Percentiles rank a stretch among this genome's conserved stretches.
Conservation (phyloP, 805 yeast species). For the Maudiozyma serrabonitensis region DNA sequence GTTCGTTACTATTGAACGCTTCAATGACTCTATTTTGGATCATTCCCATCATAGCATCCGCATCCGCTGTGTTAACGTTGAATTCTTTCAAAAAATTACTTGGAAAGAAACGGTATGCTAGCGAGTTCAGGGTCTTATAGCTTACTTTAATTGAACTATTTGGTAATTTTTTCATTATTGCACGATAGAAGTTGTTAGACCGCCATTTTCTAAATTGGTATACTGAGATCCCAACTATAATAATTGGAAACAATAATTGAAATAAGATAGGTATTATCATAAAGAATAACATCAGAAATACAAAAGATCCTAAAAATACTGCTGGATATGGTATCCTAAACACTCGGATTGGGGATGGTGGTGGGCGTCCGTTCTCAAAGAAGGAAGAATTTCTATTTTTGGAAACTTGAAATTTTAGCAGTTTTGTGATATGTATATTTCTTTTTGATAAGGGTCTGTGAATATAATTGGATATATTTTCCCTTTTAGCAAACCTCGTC, state of each 20-base stretch:
- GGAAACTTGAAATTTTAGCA: neutral
- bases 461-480: neutral
- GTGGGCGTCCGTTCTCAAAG: neutral
- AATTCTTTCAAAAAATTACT: neutral
- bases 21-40: conserved; percentile 16
- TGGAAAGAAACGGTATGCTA: conserved; percentile 10
- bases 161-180: conserved; percentile 11
- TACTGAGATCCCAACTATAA: conserved; percentile 11
- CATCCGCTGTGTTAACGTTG: conserved; percentile 3
- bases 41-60: conserved; percentile 7
- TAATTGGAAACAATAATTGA: conserved; percentile 17
- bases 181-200: conserved; percentile 8
- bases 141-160: conserved; percentile 9
- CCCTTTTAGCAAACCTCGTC: too few species aligned
- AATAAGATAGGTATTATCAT: conserved; percentile 11
- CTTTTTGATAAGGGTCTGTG: neutral
- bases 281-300: conserved; percentile 4
- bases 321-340: conserved; percentile 8
- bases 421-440: neutral
- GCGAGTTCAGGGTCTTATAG: conserved; percentile 10
- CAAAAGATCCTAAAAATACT: conserved; percentile 7
- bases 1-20: conserved; percentile 16
- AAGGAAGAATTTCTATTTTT: neutral
- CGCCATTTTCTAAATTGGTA: conserved; percentile 22
- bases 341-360: conserved; percentile 4